Evolutionary conservation across 129 eudicot species (phyloP).

Genomic region (Centrapalus pauciflorus): DNA sequence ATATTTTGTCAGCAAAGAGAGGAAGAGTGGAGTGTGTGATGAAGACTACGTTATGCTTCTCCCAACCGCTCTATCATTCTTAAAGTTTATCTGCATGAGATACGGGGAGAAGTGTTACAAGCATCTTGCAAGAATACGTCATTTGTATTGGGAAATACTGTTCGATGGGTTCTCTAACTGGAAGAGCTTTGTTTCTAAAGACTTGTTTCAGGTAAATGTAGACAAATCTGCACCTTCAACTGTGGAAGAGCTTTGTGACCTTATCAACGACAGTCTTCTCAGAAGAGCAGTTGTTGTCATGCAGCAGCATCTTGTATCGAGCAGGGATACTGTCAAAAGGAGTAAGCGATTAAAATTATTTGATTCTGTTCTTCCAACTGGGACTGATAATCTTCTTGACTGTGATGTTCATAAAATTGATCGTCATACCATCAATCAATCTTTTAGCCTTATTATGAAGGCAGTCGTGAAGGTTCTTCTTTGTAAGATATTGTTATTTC

Average conservation of each 20-base stretch:
- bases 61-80: slow-evolving; percentile 60
- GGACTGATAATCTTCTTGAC: slow-evolving; percentile 39
- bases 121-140: slow-evolving; percentile 27
- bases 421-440: slow-evolving; percentile 39
- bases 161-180: slow-evolving; percentile 53
- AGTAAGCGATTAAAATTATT: slow-evolving; percentile 48
- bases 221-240: slow-evolving; percentile 36
- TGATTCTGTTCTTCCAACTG: slow-evolving; percentile 50
- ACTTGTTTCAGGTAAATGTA: slow-evolving; percentile 40
- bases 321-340: slow-evolving; percentile 25
- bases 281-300: slow-evolving; percentile 52
- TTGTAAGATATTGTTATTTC: slow-evolving; percentile 52
- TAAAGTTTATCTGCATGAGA: slow-evolving; percentile 31
- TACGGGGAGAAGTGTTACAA: slow-evolving; percentile 30
- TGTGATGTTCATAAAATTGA: slow-evolving; percentile 30
- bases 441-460: slow-evolving; percentile 44
- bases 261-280: slow-evolving; percentile 58
- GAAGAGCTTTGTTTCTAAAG: slow-evolving; percentile 56
- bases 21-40: slow-evolving; percentile 33
- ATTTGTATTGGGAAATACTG: slow-evolving; percentile 49
- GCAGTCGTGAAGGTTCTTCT: slow-evolving; percentile 54
- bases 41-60: slow-evolving; percentile 65
- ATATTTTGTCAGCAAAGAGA: slow-evolving; percentile 11
- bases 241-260: slow-evolving; percentile 39
- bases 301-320: slow-evolving; percentile 31